Evolutionary conservation across 345 rosid species (phyloP).

Genomic region (Erysimum cheiranthoides): DNA sequence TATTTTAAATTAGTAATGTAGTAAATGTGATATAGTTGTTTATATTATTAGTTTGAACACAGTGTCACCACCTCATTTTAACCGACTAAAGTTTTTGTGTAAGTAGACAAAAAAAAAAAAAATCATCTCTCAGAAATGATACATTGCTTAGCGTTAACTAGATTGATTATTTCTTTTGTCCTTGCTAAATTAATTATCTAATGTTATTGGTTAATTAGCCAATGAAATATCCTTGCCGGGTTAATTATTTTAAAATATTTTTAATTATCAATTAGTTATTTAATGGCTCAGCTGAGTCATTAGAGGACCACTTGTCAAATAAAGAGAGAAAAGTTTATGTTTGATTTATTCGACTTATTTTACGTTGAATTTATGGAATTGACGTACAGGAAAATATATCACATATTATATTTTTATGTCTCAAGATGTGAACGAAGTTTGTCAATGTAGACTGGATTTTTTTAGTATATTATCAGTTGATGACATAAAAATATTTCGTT

Average conservation of each 20-base stretch:
- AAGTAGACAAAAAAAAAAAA: too few species aligned
- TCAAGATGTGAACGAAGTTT: slow-evolving; percentile 25
- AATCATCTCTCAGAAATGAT: too few species aligned
- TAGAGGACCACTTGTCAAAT: neutral
- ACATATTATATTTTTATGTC: neutral
- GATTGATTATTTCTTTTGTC: neutral
- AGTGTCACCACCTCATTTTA: too few species aligned
- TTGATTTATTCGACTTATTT: neutral
- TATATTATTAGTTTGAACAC: too few species aligned
- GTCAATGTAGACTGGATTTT: slow-evolving; percentile 18
- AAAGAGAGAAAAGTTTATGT: neutral
- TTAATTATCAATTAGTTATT: neutral
- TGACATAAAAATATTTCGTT: neutral
- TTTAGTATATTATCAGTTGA: neutral
- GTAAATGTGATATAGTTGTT: too few species aligned
- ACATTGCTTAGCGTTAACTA: neutral
- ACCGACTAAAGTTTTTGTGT: too few species aligned
- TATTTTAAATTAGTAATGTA: too few species aligned
- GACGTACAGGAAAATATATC: slow-evolving; percentile 1
- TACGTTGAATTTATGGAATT: slow-evolving; percentile 14
- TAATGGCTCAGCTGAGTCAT: neutral
- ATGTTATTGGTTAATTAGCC: neutral
- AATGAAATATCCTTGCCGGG: neutral
- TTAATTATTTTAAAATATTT: neutral
- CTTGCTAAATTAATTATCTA: neutral